Base-by-base conservation (phyloP, 148 eudicot species). In the Rhododendron ovatum region DNA sequence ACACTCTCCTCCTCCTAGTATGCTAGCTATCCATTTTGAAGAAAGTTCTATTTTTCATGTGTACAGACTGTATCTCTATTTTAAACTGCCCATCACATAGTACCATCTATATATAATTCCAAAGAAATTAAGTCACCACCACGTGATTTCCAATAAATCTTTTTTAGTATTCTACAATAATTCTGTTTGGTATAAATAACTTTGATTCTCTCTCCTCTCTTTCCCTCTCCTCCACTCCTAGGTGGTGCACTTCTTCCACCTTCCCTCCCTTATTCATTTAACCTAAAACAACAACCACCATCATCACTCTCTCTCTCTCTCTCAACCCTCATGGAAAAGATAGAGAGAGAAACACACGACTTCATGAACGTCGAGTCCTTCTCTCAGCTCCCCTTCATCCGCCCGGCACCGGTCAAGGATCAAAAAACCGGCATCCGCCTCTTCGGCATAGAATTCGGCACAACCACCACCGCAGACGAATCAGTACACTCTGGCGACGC, bases 351-450 rank as follows among this genome's bases (percentile, higher is more conserved):
- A 85, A 95, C 98, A 45, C 95, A 86, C 57, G 98, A 97, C 86
- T 95, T 97, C 94, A 95, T 95, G 96, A 96, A 93, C 84, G 99
- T 96, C 0, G 98, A 96, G 79, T 93, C 98, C 33, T 97, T 97
- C 93, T 95, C 98, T 41, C 96, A 97, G 87, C 93, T 94, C 8
- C 98, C 98, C 83, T 97, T 97, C 85, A 91, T 95, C 45, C 95
- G 97, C 47, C 93, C 99, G 5, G 81, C 94, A 1, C 88, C 94
- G 0, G 74, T 71, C 41, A 92, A 91, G 85, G 91, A 89, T n/a
- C 83, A 76, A 33, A 83, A 82, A 50, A 35, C 76, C 20, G 83
- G 85, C 87, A 91, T 96, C 83, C 92, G 98, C 83, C 98, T 96
- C 76, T 96, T 96, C 33, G 98, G 98, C 69, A 91, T 89, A 76